Base-by-base conservation (phyloP, 352 stramenopile genomes). In the Pythium coloratum region DNA sequence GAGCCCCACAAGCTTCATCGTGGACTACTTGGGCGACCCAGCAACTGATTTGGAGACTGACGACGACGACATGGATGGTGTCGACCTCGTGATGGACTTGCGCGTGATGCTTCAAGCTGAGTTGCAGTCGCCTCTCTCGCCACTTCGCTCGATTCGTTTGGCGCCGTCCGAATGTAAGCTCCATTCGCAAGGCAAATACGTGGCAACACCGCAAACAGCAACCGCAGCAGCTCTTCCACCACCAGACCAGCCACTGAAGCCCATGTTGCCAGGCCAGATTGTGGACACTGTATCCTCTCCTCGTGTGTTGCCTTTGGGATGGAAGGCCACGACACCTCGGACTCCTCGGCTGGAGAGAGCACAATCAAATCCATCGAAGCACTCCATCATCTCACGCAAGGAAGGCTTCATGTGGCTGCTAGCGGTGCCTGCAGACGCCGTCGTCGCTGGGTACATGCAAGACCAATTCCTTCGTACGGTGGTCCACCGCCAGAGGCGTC, bases 111-210 rank as follows among this genome's bases (percentile, higher is more conserved):
- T 75, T 10, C 38, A 46, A 3, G 46, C 50, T 5, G 59, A 70
- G 36, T 26, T 75, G 32, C 68, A 75, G 59, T 67, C 68, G 32
- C 62, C 68, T 12, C n/a, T 66, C 1, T 79, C 77, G 2, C 80
- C 80, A 4, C 72, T 88, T 55, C 71, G 80, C 38, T 69, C 76
- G 16, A 83, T 89, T 30, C 73, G 77, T 8, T 66, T 89, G 10
- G 69, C 75, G 26, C 69, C 75, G 47, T 84, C 78, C 1, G 59
- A 66, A 1, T 71, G 46, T 32, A 69, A 72, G 62, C 54, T 74
- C 3, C 73, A 87, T 28, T 72, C 65, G 13, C 69, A 76, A 26
- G 74, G 77, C 7, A 83, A 88, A 44, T 82, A 77, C 46, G 38
- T 67, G 14, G 12, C 46, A 4, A 6, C 4, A 8, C 5, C 46